Evolutionary conservation across 805 yeast genomes (phyloP).

Genomic region (Wickerhamia fluorescens): DNA sequence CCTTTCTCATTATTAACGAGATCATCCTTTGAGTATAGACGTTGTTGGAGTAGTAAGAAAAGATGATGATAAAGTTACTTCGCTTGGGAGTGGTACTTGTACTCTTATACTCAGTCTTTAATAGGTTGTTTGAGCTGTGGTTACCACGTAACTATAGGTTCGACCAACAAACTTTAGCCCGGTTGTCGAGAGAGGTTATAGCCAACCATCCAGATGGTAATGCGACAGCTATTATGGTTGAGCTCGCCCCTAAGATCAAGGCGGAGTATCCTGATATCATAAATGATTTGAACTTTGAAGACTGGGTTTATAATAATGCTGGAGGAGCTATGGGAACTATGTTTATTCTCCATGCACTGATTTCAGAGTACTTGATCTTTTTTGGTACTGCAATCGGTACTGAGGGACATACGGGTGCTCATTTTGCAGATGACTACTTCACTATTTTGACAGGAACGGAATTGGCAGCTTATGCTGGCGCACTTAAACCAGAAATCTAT

Average conservation of each 20-base stretch:
- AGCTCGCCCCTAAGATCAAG: constrained; percentile 51
- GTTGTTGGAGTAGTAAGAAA: no score
- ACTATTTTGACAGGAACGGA: constrained; percentile 81
- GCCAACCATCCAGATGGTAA: constrained; percentile 48
- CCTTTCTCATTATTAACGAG: no score
- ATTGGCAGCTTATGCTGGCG: constrained; percentile 60
- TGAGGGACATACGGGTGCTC: constrained; percentile 94
- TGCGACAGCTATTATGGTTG: constrained; percentile 56
- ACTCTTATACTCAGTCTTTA: constrained; percentile 25
- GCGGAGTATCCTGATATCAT: constrained; percentile 65
- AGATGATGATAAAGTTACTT: constrained; percentile 24
- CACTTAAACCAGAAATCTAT: constrained; percentile 62
- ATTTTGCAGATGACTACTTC: constrained; percentile 96
- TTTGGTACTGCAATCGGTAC: constrained; percentile 93
- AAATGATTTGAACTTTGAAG: constrained; percentile 65
- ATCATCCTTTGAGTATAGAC: no score
- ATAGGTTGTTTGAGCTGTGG: constrained; percentile 49
- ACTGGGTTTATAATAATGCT: constrained; percentile 96
- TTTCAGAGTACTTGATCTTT: constrained; percentile 85
- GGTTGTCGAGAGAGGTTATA: constrained; percentile 50
- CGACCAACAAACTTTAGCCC: constrained; percentile 55
- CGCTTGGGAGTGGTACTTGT: constrained; percentile 15
- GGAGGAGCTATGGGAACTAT: constrained; percentile 98
- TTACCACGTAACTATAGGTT: constrained; percentile 67
- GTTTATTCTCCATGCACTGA: constrained; percentile 91